These are phyloP conservation scores for Blastobotrys muscicola DNA, from an alignment of 805 yeast genomes.

Conservation along the genomic window DNA sequence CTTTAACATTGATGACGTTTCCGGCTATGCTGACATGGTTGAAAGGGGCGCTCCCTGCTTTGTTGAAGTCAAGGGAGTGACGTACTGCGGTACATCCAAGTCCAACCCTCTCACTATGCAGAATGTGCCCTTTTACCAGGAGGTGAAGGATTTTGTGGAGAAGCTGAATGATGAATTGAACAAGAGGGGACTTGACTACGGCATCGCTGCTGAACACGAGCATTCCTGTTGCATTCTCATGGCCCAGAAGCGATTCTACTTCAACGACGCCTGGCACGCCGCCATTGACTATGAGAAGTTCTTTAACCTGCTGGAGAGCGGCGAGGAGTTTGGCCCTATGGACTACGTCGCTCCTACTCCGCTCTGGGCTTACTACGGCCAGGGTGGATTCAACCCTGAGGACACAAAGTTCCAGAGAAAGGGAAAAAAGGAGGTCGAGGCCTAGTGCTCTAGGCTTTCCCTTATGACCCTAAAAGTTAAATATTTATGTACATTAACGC, in stretches of 20 bases:
- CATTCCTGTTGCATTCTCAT: conserved; percentile 87
- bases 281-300: conserved; percentile 76
- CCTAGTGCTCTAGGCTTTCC: too few relatives aligned
- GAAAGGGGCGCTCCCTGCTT: conserved; percentile 75
- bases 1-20: conserved; percentile 73
- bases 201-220: conserved; percentile 89
- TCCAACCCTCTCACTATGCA: conserved; percentile 92
- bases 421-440: conserved; percentile 23
- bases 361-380: conserved; percentile 85
- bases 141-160: conserved; percentile 68
- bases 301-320: conserved; percentile 59
- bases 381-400: conserved; percentile 84
- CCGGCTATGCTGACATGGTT: conserved; percentile 81
- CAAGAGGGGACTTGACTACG: conserved; percentile 61
- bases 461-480: too few relatives aligned
- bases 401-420: conserved; percentile 62
- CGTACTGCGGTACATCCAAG: conserved; percentile 88
- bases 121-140: conserved; percentile 89
- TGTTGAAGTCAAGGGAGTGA: conserved; percentile 89
- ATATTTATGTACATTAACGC: too few relatives aligned
- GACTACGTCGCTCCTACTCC: conserved; percentile 81
- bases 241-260: conserved; percentile 64
- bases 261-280: conserved; percentile 72
- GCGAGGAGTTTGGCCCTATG: conserved; percentile 60
- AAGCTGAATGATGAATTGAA: conserved; percentile 52